Evolutionary conservation across 83 land plant species (phyloP), one percentile per base, ranked within the genome.

Genomic region (Picea mariana): DNA sequence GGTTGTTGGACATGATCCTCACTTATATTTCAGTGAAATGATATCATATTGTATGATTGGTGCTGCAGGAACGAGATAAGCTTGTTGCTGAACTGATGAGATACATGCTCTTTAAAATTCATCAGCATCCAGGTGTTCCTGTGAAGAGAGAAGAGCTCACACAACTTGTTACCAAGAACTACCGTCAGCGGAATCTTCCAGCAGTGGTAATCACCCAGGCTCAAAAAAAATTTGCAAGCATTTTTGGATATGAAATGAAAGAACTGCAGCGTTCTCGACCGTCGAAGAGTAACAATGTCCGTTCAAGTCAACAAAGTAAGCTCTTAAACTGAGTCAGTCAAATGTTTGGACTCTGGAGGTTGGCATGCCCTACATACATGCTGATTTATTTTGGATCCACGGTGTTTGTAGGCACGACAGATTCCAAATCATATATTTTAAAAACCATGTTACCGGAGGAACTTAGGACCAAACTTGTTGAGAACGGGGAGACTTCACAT

Each of bases 171-270:
- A 92, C 98, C 7, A 91, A 89, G 59, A 95, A 84, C 75, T 92
- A 93, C 66, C 87, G 81, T 24, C 89, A 90, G 65, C 80, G 95
- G 27, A 34, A 63, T 34, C 91, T 95, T 15, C 90, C 98, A n/a
- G 81, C 84, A n/a, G 26, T 81, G 80, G 91, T 95, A 1, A 93
- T 97, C 26, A 80, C 88, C 27, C 89, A 87, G 72, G 98, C 99
- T 16, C 92, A 84, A 79, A 85, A 85, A 81, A 92, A 89, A 83
- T 83, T 91, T 8, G 77, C 87, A 1, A 77, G 67, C 71, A 84
- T 85, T 79, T 96, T 96, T 85, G 99, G 99, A 13, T 84, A 92
- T 84, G 99, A 97, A 76, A 85, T 97, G 93, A 87, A 83, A 47
- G 99, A 97, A 80, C 88, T 95, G 61, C 93, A 92, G 34, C 83